phyloP scores from a whole-genome alignment of 805 yeast species.

The Naumovozyma baii region DNA sequence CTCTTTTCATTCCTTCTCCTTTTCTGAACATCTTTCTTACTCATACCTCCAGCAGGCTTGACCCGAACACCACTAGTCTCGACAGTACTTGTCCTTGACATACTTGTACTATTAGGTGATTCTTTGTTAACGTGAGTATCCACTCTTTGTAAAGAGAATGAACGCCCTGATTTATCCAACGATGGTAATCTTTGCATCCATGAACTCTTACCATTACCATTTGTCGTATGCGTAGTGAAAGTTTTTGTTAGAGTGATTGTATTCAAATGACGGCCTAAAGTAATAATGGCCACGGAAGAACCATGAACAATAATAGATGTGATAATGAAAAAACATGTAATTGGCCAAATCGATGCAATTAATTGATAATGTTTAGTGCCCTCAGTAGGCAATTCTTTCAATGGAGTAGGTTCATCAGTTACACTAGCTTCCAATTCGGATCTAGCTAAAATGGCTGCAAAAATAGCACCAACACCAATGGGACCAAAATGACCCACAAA shows the following conservation, averaged over 20 bases:
- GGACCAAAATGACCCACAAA: constrained; percentile 97
- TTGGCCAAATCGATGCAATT: constrained; percentile 68
- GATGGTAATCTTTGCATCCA: constrained; percentile 86
- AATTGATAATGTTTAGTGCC: constrained; percentile 47
- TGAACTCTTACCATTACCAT: constrained; percentile 43
- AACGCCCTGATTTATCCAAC: constrained; percentile 54
- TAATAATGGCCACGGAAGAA: constrained; percentile 68
- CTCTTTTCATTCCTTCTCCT: constrained; percentile 28
- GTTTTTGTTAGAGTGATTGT: constrained; percentile 90
- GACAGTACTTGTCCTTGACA: constrained; percentile 33
- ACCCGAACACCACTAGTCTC: constrained; percentile 59
- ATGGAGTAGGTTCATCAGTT: constrained; percentile 47
- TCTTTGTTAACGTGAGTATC: constrained; percentile 49
- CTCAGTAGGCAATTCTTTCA: constrained; percentile 37
- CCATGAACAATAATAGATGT: constrained; percentile 86
- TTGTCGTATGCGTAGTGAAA: constrained; percentile 60
- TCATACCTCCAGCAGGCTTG: constrained; percentile 69
- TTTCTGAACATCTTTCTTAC: constrained; percentile 36
- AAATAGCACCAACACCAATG: constrained; percentile 88
- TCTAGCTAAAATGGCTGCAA: constrained; percentile 72
- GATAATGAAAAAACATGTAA: constrained; percentile 67
- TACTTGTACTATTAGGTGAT: constrained; percentile 4
- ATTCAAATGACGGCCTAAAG: constrained; percentile 77
- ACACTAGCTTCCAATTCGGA: constrained; percentile 51
- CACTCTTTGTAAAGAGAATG: constrained; percentile 72